Percentiles rank a stretch among this genome's conserved stretches.
Conservation (phyloP, 1,284 basidiomycete genomes). For the Trichosporon asahii region DNA sequence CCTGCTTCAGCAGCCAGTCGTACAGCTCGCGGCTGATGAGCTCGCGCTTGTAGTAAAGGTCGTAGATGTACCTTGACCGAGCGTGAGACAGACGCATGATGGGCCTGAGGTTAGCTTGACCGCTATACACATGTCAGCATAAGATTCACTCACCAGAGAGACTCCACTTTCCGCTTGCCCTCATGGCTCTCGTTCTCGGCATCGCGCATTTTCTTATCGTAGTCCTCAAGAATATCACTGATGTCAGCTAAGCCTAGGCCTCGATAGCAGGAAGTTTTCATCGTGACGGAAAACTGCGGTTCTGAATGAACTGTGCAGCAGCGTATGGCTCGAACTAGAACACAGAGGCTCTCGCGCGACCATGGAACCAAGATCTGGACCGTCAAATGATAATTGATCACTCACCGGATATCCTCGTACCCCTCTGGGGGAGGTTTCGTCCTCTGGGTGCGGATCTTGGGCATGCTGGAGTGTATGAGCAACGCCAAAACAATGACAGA, state of each 20-base stretch:
- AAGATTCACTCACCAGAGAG: conserved; percentile 65
- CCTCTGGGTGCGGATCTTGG: conserved; percentile 88
- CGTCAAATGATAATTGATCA: not conserved
- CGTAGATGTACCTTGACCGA: conserved; percentile 93
- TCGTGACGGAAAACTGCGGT: too few species aligned
- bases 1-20: conserved; percentile 97
- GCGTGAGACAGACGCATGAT: conserved; percentile 98
- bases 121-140: not conserved
- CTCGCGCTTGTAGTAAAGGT: conserved; percentile 97
- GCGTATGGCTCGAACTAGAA: too few species aligned
- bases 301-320: too few species aligned
- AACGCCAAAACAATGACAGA: conserved; percentile 6
- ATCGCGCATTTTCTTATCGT: conserved; percentile 93
- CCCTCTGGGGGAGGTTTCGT: conserved; percentile 96
- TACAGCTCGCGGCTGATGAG: conserved; percentile 91
- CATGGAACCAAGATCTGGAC: not conserved
- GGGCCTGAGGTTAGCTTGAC: conserved; percentile 54
- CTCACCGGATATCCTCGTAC: conserved; percentile 85
- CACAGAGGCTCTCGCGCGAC: too few species aligned
- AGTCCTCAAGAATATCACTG: conserved; percentile 81
- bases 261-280: too few species aligned
- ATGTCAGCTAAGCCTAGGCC: too few species aligned
- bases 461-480: conserved; percentile 60
- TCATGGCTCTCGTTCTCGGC: conserved; percentile 97
- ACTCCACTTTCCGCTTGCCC: conserved; percentile 94